phyloP scores from a whole-genome alignment of 2,329 filamentous ascomycete genomes.

The Nemania sp. region DNA sequence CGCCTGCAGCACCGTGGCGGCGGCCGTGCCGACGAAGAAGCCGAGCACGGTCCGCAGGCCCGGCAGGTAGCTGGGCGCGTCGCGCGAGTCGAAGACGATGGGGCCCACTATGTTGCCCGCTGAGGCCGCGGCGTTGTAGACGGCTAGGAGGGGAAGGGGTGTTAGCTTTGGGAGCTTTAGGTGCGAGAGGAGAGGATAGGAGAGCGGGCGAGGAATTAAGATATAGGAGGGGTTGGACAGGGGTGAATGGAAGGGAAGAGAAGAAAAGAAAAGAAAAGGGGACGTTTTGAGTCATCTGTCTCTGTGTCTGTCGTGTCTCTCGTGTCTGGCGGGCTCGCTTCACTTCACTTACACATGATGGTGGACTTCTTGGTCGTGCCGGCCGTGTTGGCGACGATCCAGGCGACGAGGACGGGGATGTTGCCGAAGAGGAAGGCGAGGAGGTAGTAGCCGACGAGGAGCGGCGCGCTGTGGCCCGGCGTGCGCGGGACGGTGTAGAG shows the following conservation, averaged over 20 bases:
- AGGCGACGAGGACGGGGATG: constrained; percentile 68
- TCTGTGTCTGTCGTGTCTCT: no score
- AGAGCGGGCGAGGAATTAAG: no score
- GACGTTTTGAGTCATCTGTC: no score
- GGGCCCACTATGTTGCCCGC: constrained; percentile 71
- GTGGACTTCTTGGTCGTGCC: constrained; percentile 70
- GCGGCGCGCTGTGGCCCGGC: constrained; percentile 47
- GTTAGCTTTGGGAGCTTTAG: neutral
- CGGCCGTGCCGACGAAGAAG: constrained; percentile 59
- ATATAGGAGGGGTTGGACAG: neutral
- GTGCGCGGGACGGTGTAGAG: constrained; percentile 57
- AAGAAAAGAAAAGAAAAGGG: neutral
- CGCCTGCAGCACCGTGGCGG: constrained; percentile 57
- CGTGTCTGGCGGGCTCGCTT: neutral
- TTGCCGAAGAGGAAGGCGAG: constrained; percentile 68
- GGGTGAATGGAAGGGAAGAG: no score
- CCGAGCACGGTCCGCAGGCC: constrained; percentile 61
- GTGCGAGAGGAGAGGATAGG: no score
- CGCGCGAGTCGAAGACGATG: constrained; percentile 60
- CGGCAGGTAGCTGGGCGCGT: constrained; percentile 62
- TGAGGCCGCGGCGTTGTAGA: constrained; percentile 66
- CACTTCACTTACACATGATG: constrained; percentile 51
- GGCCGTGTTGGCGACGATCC: constrained; percentile 71
- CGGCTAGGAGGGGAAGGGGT: constrained; percentile 33
- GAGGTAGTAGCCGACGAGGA: constrained; percentile 67